Conservation (phyloP, 2,329 filamentous ascomycete species). For the Xylaria sp. region DNA sequence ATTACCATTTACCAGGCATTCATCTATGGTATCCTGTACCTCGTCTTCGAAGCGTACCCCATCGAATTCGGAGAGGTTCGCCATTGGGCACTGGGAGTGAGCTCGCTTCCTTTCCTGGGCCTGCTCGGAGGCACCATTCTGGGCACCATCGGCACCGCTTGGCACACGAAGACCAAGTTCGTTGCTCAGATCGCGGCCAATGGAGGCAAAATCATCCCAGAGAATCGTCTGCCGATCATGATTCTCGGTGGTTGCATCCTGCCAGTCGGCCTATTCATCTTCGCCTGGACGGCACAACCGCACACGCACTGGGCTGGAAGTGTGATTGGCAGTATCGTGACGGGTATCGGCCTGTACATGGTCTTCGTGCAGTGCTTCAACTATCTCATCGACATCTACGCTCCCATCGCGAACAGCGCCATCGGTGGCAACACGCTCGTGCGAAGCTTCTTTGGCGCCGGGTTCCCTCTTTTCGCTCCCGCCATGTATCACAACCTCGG, state of each 20-base stretch:
- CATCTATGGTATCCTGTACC: slow-evolving; percentile 43
- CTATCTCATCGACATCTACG: slow-evolving; percentile 15
- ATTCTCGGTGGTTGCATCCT: slow-evolving; percentile 12
- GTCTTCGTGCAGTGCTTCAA: slow-evolving; percentile 18
- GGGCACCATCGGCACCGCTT: slow-evolving; percentile 14
- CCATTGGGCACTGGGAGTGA: slow-evolving; percentile 37
- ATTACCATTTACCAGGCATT: slow-evolving; percentile 43
- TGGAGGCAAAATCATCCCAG: slow-evolving; percentile 12
- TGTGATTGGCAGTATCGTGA: slow-evolving; percentile 14
- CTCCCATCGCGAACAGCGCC: slow-evolving; percentile 15
- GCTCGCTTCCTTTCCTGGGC: slow-evolving; percentile 41
- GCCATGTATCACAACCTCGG: slow-evolving; percentile 16
- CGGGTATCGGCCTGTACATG: slow-evolving; percentile 17
- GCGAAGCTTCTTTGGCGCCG: slow-evolving; percentile 14
- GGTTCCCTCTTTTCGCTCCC: slow-evolving; percentile 13
- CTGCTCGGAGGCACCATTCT: slow-evolving; percentile 40
- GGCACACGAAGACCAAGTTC: slow-evolving; percentile 17
- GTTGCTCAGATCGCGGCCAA: slow-evolving; percentile 7
- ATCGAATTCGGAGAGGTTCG: slow-evolving; percentile 42
- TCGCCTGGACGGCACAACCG: slow-evolving; percentile 8
- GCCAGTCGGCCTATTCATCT: slow-evolving; percentile 13
- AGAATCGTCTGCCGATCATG: slow-evolving; percentile 13
- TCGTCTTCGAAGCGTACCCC: slow-evolving; percentile 43
- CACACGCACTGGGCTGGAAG: slow-evolving; percentile 10
- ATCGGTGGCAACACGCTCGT: slow-evolving; percentile 14